Conservation (phyloP, 495 filamentous ascomycete genomes). For the Annulohypoxylon moriforme region DNA sequence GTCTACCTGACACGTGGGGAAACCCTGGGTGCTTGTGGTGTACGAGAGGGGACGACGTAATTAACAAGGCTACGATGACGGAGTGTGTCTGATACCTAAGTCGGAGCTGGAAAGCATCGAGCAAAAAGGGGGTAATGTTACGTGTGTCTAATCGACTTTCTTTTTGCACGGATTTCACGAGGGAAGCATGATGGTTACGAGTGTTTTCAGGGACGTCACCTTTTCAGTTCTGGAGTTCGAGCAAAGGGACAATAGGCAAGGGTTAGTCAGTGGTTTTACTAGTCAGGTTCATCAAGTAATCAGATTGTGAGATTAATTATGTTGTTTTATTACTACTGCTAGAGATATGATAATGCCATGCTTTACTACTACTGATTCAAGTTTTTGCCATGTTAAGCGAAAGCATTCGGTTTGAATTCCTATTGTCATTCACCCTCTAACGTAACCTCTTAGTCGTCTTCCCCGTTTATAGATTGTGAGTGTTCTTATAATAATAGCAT, state of each 20-base stretch:
- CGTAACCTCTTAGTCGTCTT: too few species aligned
- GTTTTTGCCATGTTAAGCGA: too few species aligned
- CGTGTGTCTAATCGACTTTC: not conserved
- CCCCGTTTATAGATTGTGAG: too few species aligned
- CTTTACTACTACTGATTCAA: too few species aligned
- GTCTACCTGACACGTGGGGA: not conserved
- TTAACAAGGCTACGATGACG: not conserved
- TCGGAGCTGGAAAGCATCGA: slow-evolving; percentile 1
- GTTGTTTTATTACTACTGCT: not conserved
- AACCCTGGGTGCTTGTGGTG: not conserved
- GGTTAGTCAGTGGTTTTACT: not conserved
- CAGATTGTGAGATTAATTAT: not conserved
- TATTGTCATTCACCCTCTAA: too few species aligned
- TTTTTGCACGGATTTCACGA: not conserved
- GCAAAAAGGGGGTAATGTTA: not conserved
- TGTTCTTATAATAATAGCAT: too few species aligned
- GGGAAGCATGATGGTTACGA: not conserved
- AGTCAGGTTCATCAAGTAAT: not conserved
- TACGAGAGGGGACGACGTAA: too few species aligned
- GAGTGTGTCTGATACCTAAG: not conserved
- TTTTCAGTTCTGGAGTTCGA: slow-evolving; percentile 2
- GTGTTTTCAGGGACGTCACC: not conserved
- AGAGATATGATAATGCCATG: not conserved
- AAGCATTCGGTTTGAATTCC: too few species aligned
- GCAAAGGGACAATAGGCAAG: not conserved